phyloP scores from a whole-genome alignment of 106 monocot species.

The Acorus calamus region DNA sequence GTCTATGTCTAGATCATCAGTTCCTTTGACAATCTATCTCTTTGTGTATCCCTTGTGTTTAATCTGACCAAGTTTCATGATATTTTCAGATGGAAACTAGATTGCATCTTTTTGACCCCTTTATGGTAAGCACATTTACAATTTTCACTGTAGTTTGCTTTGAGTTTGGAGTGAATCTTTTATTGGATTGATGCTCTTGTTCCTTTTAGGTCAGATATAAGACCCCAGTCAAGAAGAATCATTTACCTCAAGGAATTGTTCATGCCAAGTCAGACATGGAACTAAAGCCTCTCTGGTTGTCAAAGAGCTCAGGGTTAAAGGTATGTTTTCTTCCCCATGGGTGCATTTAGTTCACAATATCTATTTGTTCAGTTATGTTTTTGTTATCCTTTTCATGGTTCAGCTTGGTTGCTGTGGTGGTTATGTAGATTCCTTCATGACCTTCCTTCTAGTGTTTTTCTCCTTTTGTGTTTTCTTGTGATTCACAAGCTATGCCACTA shows the following conservation, averaged over 20 bases:
- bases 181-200: neutral
- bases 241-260: constrained; percentile 65
- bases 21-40: no score
- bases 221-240: constrained; percentile 25
- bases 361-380: no score
- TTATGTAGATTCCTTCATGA: no score
- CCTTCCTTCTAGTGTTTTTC: no score
- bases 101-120: constrained; percentile 45
- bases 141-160: no score
- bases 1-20: no score
- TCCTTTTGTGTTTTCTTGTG: no score
- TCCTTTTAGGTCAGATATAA: constrained; percentile 21
- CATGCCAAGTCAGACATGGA: constrained; percentile 69
- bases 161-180: neutral
- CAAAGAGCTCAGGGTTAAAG: constrained; percentile 26
- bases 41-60: no score
- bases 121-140: constrained; percentile 27
- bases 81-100: constrained; percentile 40
- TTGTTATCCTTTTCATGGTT: no score
- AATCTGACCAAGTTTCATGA: no score
- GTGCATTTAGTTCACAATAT: neutral
- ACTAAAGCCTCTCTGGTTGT: constrained; percentile 55
- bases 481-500: no score
- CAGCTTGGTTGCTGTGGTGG: no score
- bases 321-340: constrained; percentile 12